Evolutionary conservation across 2,329 filamentous ascomycete genomes (phyloP), one percentile per base, ranked within the genome.

Genomic region (Botrytis fabae): DNA sequence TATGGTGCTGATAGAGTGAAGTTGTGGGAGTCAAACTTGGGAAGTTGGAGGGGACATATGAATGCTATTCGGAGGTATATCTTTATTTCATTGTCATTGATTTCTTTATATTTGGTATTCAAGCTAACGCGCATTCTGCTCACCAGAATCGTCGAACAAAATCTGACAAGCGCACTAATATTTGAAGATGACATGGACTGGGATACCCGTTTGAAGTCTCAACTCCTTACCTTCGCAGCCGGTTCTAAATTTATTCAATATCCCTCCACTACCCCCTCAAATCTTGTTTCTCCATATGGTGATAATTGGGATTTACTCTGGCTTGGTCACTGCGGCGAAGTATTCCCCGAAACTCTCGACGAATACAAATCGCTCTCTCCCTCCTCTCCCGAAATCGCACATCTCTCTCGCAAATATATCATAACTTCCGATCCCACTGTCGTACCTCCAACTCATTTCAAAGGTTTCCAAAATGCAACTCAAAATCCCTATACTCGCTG

Each of bases 171-270:
- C 2, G 83, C 82, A 8, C 73, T 85, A 4, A 83, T 85, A 22
- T 75, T 85, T 72, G 83, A 85, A 74, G 84, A 85, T 73, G 83
- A 85, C 73, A 80, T 83, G 73, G 84, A 85, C 73, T 85, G 83
- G 84, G 83, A 85, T 71, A 79, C 83, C 63, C 77, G 80, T 40
- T 73, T 84, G 69, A 81, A 81, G 71, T 61, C 75, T 4, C 77
- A 82, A 71, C 59, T 81, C 35, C 73, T 74, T 38, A 75, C 79
- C n/a, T 78, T 82, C 62, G 79, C 79, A 6, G 48, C 54, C 16
- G 73, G 57, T 20, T 69, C 68, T 3, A 72, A 46, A 32, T 60
- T 62, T 10, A 51, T 76, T 10, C 73, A 73, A 44, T 72, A 72
- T 42, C 57, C 73, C 22, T 48, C 42, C 18, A 66, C 20, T 2